phyloP scores from a whole-genome alignment of 768 basidiomycete genomes.

The Chalciporus chontae region DNA sequence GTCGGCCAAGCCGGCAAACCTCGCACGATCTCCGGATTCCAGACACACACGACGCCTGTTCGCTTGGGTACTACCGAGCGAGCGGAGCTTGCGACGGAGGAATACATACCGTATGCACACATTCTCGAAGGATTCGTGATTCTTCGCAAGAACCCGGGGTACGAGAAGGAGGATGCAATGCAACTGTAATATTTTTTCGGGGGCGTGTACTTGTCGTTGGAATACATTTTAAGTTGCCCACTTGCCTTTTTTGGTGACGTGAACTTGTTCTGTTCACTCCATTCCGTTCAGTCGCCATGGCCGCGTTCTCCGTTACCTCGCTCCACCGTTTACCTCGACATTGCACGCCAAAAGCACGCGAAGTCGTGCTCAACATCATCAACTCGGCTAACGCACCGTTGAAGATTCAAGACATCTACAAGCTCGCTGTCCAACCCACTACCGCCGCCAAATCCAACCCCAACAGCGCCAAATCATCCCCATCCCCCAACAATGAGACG shows the following conservation, averaged over 20 bases:
- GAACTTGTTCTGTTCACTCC: background rate
- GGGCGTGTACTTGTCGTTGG: slow-evolving; percentile 1
- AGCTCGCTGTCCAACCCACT: slow-evolving; percentile 14
- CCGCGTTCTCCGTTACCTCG: slow-evolving; percentile 13
- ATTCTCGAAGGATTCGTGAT: slow-evolving; percentile 93
- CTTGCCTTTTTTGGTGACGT: background rate
- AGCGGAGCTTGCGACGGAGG: slow-evolving; percentile 95
- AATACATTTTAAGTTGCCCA: no score
- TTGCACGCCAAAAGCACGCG: slow-evolving; percentile 21
- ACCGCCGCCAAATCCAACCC: background rate
- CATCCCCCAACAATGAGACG: slow-evolving; percentile 43
- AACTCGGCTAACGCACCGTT: slow-evolving; percentile 20
- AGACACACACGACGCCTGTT: slow-evolving; percentile 96
- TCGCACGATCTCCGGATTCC: slow-evolving; percentile 95
- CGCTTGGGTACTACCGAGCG: slow-evolving; percentile 92
- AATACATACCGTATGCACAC: slow-evolving; percentile 86
- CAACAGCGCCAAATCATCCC: slow-evolving; percentile 15
- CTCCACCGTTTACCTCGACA: slow-evolving; percentile 22
- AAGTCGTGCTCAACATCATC: slow-evolving; percentile 20
- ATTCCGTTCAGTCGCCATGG: slow-evolving; percentile 2
- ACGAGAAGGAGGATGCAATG: slow-evolving; percentile 84
- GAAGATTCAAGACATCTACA: slow-evolving; percentile 27
- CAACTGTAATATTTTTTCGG: slow-evolving; percentile 46
- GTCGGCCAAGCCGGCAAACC: slow-evolving; percentile 98
- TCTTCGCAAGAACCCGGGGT: slow-evolving; percentile 88